Evolutionary conservation across 495 filamentous ascomycete species (phyloP), one percentile per base, ranked within the genome.

Genomic region (Neurospora africana): DNA sequence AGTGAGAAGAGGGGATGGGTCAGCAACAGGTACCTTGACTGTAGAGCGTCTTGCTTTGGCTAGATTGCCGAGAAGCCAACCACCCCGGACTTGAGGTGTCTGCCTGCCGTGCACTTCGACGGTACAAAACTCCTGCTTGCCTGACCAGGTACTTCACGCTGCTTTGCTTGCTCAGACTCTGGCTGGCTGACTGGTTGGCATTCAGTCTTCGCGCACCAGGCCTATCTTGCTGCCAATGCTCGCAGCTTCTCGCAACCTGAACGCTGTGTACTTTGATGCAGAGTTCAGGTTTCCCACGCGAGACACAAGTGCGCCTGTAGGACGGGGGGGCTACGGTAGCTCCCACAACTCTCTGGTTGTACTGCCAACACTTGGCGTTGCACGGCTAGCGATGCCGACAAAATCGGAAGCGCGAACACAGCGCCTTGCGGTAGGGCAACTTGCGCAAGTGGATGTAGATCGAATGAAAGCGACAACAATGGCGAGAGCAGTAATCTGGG

Each of bases 281-380:
- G 72, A 58, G 70, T 74, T 58, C 23, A 30, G 40, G 67, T 75
- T 73, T 72, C 71, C 72, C 71, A 74, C 74, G 74, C 78, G 77
- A 79, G 74, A 78, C 74, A 76, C 75, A 70, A 69, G 72, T 76
- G 70, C 76, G 80, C 78, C 75, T 76, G 83, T 84, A 82, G 73
- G 79, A 84, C 83, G 76, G 76, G 75, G 76, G 76, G 75, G 65
- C 53, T 65, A 65, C 53, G 53, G 27, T 65, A 19, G 27, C 53
- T 65, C 53, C 53, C 53, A 65, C 53, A 65, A 65, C 53, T 65
- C 53, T 65, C 53, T 70, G 69, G 82, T 83, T 70, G 78, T 78
- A 83, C 83, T 79, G 82, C 81, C 82, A 84, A 76, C 81, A 72
- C 77, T 82, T 68, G 74, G 75, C 71, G 83, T 84, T 70, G 75